Evolutionary conservation across 2,329 filamentous ascomycete genomes (phyloP), one percentile per base, ranked within the genome.

Genomic region (Venturia carpophila): DNA sequence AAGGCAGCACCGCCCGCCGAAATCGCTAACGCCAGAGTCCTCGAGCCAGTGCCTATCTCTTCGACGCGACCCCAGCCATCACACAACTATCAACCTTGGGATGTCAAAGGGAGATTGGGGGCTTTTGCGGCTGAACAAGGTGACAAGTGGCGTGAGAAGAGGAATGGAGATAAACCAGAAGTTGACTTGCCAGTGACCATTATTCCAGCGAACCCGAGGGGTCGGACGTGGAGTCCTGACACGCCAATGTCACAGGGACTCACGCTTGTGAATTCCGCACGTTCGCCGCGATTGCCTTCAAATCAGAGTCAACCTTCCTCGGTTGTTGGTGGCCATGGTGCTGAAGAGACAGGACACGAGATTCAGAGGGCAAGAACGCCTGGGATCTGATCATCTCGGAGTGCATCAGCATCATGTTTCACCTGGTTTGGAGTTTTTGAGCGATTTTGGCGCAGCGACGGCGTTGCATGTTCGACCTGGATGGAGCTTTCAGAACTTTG

Each of bases 1-100:
- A 81, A 82, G 37, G 80, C 80, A 1, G 83, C 83, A 39, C 82
- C 84, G 13, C 85, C 85, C 7, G 80, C 80, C 42, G 84, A 87
- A 72, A 78, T 87, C 56, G 83, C 83, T 39, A 80, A 79, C 62
- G 84, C 83, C 2, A 79, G 81, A 69, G 80, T 81, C 45, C 79
- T 78, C 65, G 77, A 79, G 66, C 75, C 80, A 30, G 69, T 75
- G 1, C 69, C 64, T 2, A 71, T 76, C 4, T 41, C 24, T 13
- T 42, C 37, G 11, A 67, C 61, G 39, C 41, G 67, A 17, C 75
- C 69, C 43, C 74, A 71, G n/a, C 75, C 74, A 10, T 75, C 75
- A 3, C 78, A 80, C 47, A 77, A 77, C 45, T 77, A 78, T 66
- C 75, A 76, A 17, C 74, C 74, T 13, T 76, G 78, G 69, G 76